Percentiles rank a stretch among this genome's conserved stretches.
phyloP scores from a whole-genome alignment of 768 basidiomycete species.

The Calocybe gangraenosa region DNA sequence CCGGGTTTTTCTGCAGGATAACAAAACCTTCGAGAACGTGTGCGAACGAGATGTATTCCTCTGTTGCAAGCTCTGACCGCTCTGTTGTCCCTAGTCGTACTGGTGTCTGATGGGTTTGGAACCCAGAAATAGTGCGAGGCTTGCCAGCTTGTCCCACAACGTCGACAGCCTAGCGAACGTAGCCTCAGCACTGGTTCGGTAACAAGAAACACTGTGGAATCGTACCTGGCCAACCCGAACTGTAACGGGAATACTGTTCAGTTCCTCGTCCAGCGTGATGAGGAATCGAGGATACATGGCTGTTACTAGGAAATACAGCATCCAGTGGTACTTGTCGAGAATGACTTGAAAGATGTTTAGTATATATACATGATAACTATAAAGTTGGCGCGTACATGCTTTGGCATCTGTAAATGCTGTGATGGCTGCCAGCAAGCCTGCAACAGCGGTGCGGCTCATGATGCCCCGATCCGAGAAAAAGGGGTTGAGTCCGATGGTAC shows the following conservation, averaged over 20 bases:
- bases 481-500: slow-evolving; percentile 93
- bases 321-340: slow-evolving; percentile 96
- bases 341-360: slow-evolving; percentile 56
- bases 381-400: slow-evolving; percentile 65
- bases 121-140: slow-evolving; percentile 92
- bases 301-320: slow-evolving; percentile 93
- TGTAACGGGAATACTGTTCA: slow-evolving; percentile 81
- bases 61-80: slow-evolving; percentile 92
- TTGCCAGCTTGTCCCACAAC: slow-evolving; percentile 98
- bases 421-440: slow-evolving; percentile 83
- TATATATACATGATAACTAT: slow-evolving; percentile 3
- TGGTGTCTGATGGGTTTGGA: slow-evolving; percentile 98
- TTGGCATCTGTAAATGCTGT: slow-evolving; percentile 94
- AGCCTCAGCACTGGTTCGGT: not conserved
- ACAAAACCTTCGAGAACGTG: slow-evolving; percentile 92
- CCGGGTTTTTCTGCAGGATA: slow-evolving; percentile 88
- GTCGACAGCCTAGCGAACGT: slow-evolving; percentile 72
- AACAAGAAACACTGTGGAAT: not conserved
- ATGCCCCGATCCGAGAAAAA: slow-evolving; percentile 92
- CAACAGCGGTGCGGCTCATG: slow-evolving; percentile 85
- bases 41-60: slow-evolving; percentile 91
- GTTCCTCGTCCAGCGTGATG: slow-evolving; percentile 92
- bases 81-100: slow-evolving; percentile 94
- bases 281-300: slow-evolving; percentile 99
- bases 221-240: slow-evolving; percentile 90